These are phyloP conservation scores for Mycena venus DNA, from an alignment of 768 basidiomycete genomes.

Conservation along the genomic window DNA sequence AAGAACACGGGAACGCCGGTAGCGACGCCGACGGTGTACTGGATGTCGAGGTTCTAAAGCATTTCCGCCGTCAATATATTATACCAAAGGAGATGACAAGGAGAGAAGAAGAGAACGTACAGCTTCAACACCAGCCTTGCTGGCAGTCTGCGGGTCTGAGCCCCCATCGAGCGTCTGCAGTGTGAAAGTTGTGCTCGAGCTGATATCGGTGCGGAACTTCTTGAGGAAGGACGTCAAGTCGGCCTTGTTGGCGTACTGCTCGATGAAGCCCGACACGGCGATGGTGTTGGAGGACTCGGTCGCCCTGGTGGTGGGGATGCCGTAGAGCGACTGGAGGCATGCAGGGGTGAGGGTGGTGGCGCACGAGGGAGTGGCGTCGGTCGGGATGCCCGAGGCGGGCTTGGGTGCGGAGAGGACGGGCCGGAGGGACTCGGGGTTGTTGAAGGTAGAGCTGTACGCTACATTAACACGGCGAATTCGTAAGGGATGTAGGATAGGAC, in stretches of 20 bases:
- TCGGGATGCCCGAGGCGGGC: background rate
- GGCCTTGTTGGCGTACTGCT: background rate
- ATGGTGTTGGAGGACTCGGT: slow-evolving; percentile 41
- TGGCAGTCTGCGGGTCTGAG: slow-evolving; percentile 10
- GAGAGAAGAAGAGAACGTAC: background rate
- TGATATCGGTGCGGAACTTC: slow-evolving; percentile 30
- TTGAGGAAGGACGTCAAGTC: slow-evolving; percentile 33
- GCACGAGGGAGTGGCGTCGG: background rate
- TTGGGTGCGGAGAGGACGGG: slow-evolving; percentile 32
- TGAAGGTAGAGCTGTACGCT: too few relatives aligned
- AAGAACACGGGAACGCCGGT: slow-evolving; percentile 44
- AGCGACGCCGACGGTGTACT: slow-evolving; percentile 35
- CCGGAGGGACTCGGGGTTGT: slow-evolving; percentile 17
- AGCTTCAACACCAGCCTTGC: slow-evolving; percentile 28
- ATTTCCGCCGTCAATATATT: background rate
- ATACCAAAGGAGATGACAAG: too few relatives aligned
- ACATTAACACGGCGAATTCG: too few relatives aligned
- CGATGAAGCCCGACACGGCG: slow-evolving; percentile 33
- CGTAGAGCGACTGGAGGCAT: slow-evolving; percentile 46
- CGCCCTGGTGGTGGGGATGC: slow-evolving; percentile 46
- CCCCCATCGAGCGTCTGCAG: slow-evolving; percentile 28
- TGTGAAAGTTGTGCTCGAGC: slow-evolving; percentile 27
- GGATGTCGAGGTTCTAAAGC: slow-evolving; percentile 26
- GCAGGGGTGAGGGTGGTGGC: background rate
- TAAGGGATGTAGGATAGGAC: too few relatives aligned